Percentiles rank a stretch among this genome's conserved stretches.
These are phyloP conservation scores for Nigrospora sphaerica DNA, from an alignment of 2,329 filamentous ascomycete genomes.

Conservation along the genomic window DNA sequence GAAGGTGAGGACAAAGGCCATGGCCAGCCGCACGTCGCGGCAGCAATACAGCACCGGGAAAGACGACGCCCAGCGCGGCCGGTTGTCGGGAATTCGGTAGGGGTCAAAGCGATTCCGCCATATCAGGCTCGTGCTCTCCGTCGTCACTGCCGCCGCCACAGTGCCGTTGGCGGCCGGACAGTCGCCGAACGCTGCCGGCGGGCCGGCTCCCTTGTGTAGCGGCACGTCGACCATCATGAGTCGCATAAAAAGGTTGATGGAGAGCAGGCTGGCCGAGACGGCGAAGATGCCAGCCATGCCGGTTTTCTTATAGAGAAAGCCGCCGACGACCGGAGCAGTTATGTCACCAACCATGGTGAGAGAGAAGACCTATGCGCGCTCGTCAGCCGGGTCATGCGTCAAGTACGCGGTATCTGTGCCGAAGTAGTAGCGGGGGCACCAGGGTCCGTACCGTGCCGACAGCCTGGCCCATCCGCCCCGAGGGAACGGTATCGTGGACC, in stretches of 20 bases:
- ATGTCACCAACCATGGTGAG: conserved; percentile 52
- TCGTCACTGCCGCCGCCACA: conserved; percentile 13
- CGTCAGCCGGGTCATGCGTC: background rate
- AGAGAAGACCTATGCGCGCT: conserved; percentile 38
- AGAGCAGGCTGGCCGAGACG: conserved; percentile 45
- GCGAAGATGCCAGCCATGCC: conserved; percentile 54
- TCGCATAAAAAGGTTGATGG: conserved; percentile 52
- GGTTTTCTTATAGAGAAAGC: conserved; percentile 50
- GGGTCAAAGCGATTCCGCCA: conserved; percentile 25
- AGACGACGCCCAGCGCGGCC: conserved; percentile 27
- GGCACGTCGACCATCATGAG: conserved; percentile 57
- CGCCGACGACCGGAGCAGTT: conserved; percentile 52
- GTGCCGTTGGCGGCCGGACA: conserved; percentile 9
- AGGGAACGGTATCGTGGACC: conserved; percentile 48
- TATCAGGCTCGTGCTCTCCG: conserved; percentile 29
- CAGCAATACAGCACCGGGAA: conserved; percentile 42
- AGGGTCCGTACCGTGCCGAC: conserved; percentile 42
- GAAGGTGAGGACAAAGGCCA: conserved; percentile 30
- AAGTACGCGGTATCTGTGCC: background rate
- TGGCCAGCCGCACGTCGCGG: conserved; percentile 30
- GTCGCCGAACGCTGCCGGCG: conserved; percentile 10
- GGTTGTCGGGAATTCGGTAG: conserved; percentile 35
- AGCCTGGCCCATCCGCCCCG: conserved; percentile 47
- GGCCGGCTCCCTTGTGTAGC: conserved; percentile 37
- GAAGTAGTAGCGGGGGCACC: no score